Base-by-base conservation (phyloP, 768 basidiomycete genomes). In the Fomitopsis serialis region DNA sequence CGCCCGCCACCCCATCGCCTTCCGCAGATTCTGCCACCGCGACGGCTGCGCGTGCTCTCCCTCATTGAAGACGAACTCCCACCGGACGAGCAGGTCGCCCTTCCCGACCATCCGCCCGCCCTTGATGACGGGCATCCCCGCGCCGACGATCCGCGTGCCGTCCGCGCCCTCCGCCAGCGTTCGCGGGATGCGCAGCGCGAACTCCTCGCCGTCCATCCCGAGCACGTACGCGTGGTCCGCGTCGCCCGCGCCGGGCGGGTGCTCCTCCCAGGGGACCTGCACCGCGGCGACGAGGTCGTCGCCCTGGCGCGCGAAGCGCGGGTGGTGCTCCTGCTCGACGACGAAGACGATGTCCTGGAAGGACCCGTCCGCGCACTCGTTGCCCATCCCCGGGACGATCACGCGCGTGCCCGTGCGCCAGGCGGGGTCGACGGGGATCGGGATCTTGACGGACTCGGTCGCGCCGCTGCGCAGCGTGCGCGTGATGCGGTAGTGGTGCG, bases 281-380 rank as follows among this genome's bases (percentile, higher is more conserved):
- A 84, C 71, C 37, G 79, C 74, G 61, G 80, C 57, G 48, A 80
- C 67, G 23, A 88, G 68, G 58, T 86, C 81, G 55, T 85, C 77
- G 37, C 77, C 76, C 15, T 77, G 68, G 52, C 86, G 72, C 15
- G 72, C 68, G 62, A 87, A 87, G 32, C 76, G 72, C 42, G 79
- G 71, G 58, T 87, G 82, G 43, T 75, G 73, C 21, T 74, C 68
- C 61, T 85, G 79, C 59, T 84, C 80, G 27, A 87, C 70, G 47
- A 87, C 66, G 59, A 88, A 88, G 19, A 82, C 78, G 49, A 88
- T 76, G 51, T 87, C 84, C 59, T 88, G 85, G 48, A 78, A 76
- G 11, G 71, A 66, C 12, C 80, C 78, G 52, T 78, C 75, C 55
- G 72, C 71, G 52, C 77, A 72, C 59, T 88, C 83, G 68, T 87